Percentiles rank a stretch among this genome's conserved stretches.
Evolutionary conservation across 495 filamentous ascomycete genomes (phyloP).

Genomic region (Hypomontagnella submonticulosa): DNA sequence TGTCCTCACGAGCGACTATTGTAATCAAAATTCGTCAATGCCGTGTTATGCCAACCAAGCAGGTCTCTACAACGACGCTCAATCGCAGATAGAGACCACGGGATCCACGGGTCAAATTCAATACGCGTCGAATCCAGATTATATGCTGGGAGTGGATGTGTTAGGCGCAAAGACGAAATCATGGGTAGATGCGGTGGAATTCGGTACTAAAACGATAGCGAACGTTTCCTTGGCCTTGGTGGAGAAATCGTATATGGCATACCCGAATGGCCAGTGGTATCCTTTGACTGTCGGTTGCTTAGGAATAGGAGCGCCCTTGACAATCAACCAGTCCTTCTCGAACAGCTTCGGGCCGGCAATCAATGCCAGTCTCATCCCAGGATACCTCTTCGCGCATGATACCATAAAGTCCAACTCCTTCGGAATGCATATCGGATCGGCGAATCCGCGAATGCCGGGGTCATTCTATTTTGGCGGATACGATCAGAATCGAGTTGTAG

Average conservation of each 20-base stretch:
- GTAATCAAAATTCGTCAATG: constrained; percentile 37
- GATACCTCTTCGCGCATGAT: constrained; percentile 49
- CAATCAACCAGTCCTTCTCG: constrained; percentile 48
- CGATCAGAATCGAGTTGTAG: constrained; percentile 58
- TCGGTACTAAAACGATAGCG: constrained; percentile 33
- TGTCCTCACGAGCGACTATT: constrained; percentile 46
- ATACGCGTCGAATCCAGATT: constrained; percentile 31
- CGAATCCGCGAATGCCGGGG: constrained; percentile 50
- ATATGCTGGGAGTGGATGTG: constrained; percentile 40
- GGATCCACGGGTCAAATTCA: constrained; percentile 38
- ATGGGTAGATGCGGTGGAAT: constrained; percentile 42
- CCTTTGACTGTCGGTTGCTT: constrained; percentile 50
- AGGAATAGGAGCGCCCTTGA: constrained; percentile 48
- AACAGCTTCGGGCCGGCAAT: constrained; percentile 30
- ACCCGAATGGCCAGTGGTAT: constrained; percentile 51
- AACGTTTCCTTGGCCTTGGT: constrained; percentile 44
- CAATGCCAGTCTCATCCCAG: constrained; percentile 51
- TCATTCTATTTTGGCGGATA: constrained; percentile 64
- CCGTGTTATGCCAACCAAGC: constrained; percentile 43
- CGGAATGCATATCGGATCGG: constrained; percentile 66
- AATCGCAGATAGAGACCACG: constrained; percentile 42
- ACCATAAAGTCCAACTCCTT: constrained; percentile 61
- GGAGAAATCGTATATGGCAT: constrained; percentile 37
- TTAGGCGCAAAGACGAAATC: constrained; percentile 28
- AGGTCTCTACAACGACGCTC: constrained; percentile 43